Conservation (phyloP, 1,284 basidiomycete species). For the Puccinia polysora region DNA sequence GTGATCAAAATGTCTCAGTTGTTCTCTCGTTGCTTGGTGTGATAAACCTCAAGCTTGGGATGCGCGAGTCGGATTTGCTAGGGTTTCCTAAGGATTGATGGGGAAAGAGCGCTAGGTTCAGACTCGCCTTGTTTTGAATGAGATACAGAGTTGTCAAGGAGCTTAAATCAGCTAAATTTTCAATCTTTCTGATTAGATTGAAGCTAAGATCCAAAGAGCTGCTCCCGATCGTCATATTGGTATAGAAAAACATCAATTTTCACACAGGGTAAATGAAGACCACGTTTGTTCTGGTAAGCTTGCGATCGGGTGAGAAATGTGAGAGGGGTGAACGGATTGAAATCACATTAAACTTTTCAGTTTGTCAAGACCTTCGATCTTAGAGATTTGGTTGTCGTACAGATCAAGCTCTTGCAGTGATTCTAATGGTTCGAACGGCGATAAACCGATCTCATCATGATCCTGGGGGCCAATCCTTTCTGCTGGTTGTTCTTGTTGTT, state of each 20-base stretch:
- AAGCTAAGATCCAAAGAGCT: conserved; percentile 52
- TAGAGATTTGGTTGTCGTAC: conserved; percentile 52
- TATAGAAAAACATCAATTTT: too few species aligned
- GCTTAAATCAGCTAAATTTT: conserved; percentile 18
- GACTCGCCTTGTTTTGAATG: conserved; percentile 36
- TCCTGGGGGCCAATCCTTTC: too few species aligned
- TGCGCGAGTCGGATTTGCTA: too few species aligned
- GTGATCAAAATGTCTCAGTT: too few species aligned
- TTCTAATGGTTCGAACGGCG: conserved; percentile 44
- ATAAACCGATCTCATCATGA: not conserved
- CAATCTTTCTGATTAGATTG: conserved; percentile 52
- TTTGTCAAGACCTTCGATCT: conserved; percentile 46
- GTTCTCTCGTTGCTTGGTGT: conserved; percentile 43
- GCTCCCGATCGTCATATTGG: too few species aligned
- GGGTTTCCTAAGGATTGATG: not conserved
- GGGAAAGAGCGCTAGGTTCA: conserved; percentile 42
- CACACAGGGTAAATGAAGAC: too few species aligned
- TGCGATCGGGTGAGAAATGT: not conserved
- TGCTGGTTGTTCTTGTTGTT: not conserved
- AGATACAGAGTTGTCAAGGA: conserved; percentile 29
- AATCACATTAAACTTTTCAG: conserved; percentile 49
- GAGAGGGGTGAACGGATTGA: not conserved
- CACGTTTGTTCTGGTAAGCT: too few species aligned
- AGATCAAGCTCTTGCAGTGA: conserved; percentile 51
- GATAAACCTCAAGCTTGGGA: too few species aligned